Base-by-base conservation (phyloP, 371 early-diverging fungal species). In the Chytridium lagenaria region DNA sequence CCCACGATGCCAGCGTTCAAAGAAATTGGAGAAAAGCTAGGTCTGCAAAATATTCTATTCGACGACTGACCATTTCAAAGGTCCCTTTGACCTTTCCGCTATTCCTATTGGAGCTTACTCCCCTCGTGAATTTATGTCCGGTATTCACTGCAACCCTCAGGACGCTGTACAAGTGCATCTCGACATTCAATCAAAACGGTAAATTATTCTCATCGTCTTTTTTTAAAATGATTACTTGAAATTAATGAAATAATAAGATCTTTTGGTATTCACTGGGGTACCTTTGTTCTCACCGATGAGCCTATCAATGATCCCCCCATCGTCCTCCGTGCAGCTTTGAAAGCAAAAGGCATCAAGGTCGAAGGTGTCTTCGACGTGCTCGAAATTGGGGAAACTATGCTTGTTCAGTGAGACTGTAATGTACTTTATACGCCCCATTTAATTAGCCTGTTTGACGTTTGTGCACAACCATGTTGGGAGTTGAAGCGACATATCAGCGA, bases 41-140 rank as follows among this genome's bases (percentile, higher is more conserved):
- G 92, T 28, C 87, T 88, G 66, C 78, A 90, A 3, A 81, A 91
- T 7, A 40, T 30, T 30, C 59, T 0, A 19, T 19, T 69, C 1
- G 1, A 5, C 23, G 51, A 64, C 22, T 2, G 49, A 10, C 1
- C 63, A 1, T 22, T 71, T 63, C n/a, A 55, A 28, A 55, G 91
- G 92, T 31, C 90, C 91, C 0, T 88, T 91, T 77, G 89, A 91
- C 67, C 78, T 93, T 2, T 80, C 92, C 12, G 87, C 90, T 51
- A 90, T 94, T 50, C 93, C 94, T 0, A 94, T 94, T 69, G 94
- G 94, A 5, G 93, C 93, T 0, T 94, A 92, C 72, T 84, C 85
- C 1, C 94, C 94, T 5, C 86, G 93, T 67, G 85, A 83, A 83
- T 84, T 84, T 80, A 90, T 91, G 87, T 88, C 88, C 1, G 79